Evolutionary conservation across 768 basidiomycete species (phyloP).

Genomic region (Amyloporia xantha): DNA sequence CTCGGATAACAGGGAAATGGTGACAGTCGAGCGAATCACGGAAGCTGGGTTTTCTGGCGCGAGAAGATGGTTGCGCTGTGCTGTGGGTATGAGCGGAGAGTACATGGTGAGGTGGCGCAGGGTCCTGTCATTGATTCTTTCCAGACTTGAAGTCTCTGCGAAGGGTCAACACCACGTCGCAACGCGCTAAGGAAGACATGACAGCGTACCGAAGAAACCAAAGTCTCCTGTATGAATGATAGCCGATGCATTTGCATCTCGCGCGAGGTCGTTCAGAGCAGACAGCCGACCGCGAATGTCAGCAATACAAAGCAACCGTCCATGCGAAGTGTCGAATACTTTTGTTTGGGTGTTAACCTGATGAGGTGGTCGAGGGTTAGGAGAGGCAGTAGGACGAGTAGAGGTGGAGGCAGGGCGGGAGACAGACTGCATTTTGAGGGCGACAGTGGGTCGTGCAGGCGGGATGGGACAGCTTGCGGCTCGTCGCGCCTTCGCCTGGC

Average conservation of each 20-base stretch:
- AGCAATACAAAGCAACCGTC: constrained; percentile 89
- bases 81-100: constrained; percentile 84
- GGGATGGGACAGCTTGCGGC: neutral
- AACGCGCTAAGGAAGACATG: neutral
- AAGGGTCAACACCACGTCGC: neutral
- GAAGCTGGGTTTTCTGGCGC: constrained; percentile 62
- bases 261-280: constrained; percentile 83
- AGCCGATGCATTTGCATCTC: constrained; percentile 83
- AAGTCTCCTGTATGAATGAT: constrained; percentile 99
- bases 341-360: constrained; percentile 73
- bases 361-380: constrained; percentile 39
- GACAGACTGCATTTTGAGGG: constrained; percentile 42
- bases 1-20: constrained; percentile 81
- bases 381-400: constrained; percentile 51
- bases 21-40: constrained; percentile 65
- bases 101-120: constrained; percentile 95
- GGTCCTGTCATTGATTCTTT: constrained; percentile 91
- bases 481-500: too few species aligned
- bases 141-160: constrained; percentile 70
- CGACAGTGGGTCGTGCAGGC: too few species aligned
- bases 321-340: constrained; percentile 71
- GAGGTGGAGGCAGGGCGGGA: constrained; percentile 58
- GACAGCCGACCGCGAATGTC: constrained; percentile 88
- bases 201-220: constrained; percentile 82
- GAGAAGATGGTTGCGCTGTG: constrained; percentile 75